Base-by-base conservation (phyloP, 192 early-diverging fungal genomes). In the Pecoramyces ruminantium region DNA sequence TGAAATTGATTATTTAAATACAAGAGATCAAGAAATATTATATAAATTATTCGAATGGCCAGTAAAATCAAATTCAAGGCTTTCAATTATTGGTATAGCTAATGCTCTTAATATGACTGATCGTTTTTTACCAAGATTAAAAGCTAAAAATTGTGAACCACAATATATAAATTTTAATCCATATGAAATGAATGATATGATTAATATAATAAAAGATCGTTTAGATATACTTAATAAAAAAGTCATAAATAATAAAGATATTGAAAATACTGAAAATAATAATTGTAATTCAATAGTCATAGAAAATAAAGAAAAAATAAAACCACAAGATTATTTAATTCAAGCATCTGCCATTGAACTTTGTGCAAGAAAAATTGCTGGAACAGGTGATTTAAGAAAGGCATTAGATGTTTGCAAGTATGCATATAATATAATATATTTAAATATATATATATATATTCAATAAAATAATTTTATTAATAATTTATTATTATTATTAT, bases 61-160 rank as follows among this genome's bases (percentile, higher is more conserved):
- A 3, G 86, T 85, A 13, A 84, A 87, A 28, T 86, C 90, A 8
- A 79, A 84, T 13, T 93, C 95, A 79, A 86, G 87, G 0, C 82
- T 99, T 42, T 90, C 91, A 1, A 83, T 98, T 39, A 90, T 98
- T 42, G 96, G 96, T 21, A 98, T 99, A 79, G 95, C 96, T 30
- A 99, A 99, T 84, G 94, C 97, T 0, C 85, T 98, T 17, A 93
- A 98, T 84, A 86, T 98, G 82, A 95, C 95, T 14, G 92, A 95
- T 80, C 88, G 95, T 27, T 91, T 96, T 58, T 84, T 97, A 80
- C 96, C 96, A n/a, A 88, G 95, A 51, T 87, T 98, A 51, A 89
- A 91, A 81, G 92, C 92, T 29, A 92, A 92, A 80, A 92, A 92
- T 82, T 94, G 95, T 90, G 88, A 90, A 78, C 96, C 97, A 1